phyloP scores from a whole-genome alignment of 2,329 filamentous ascomycete species.

The Orbilia oligospora region DNA sequence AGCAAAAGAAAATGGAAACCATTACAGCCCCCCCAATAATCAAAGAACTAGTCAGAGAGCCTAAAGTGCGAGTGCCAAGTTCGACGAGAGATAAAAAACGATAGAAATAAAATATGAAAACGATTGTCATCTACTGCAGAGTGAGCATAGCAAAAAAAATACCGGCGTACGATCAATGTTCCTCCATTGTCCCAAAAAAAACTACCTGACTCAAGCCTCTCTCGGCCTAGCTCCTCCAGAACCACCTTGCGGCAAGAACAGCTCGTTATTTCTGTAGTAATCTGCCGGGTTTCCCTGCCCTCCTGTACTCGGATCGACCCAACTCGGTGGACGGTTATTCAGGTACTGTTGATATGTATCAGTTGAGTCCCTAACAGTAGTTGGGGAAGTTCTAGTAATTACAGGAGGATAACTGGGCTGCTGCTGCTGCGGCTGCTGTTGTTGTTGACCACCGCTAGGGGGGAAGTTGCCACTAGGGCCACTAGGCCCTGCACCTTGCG shows the following conservation, averaged over 20 bases:
- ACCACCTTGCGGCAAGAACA: constrained; percentile 63
- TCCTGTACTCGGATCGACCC: constrained; percentile 59
- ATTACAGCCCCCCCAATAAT: constrained; percentile 18
- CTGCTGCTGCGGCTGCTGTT: constrained; percentile 33
- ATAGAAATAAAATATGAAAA: background rate
- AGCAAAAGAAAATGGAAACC: background rate
- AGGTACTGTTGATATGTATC: constrained; percentile 63
- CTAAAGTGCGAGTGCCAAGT: constrained; percentile 15
- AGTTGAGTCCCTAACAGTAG: constrained; percentile 55
- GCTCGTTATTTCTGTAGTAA: constrained; percentile 63
- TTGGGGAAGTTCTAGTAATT: constrained; percentile 61
- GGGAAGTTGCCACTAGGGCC: constrained; percentile 47
- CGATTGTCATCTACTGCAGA: constrained; percentile 4
- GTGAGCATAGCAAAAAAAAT: background rate
- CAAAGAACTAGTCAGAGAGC: constrained; percentile 5
- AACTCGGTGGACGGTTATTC: constrained; percentile 62
- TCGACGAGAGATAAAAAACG: constrained; percentile 9
- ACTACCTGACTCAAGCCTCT: constrained; percentile 30
- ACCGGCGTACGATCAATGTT: background rate
- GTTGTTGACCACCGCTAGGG: constrained; percentile 39
- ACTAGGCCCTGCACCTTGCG: constrained; percentile 18
- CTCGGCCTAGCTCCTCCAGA: constrained; percentile 45
- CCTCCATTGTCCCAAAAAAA: background rate
- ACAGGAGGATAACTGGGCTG: constrained; percentile 57
- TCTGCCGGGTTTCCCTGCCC: constrained; percentile 61